Percentiles rank a stretch among this genome's conserved stretches.
These are phyloP conservation scores for Suhomyces kilbournensis DNA, from an alignment of 805 yeast genomes.

Conservation along the genomic window DNA sequence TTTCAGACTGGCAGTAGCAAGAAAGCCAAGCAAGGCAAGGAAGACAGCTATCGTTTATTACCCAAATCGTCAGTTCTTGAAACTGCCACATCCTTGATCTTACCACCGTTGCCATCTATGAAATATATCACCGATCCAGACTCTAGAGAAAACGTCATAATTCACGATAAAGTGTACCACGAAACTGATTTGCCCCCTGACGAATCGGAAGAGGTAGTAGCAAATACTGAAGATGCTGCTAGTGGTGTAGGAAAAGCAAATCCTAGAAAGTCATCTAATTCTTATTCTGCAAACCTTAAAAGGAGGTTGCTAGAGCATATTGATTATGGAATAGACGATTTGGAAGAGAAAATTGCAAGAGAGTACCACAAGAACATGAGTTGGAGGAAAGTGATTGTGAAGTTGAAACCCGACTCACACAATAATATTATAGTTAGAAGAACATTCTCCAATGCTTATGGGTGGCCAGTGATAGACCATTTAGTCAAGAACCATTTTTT, in stretches of 20 bases:
- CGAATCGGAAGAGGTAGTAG: not conserved
- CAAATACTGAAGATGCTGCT: not conserved
- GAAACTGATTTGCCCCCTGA: slow-evolving; percentile 59
- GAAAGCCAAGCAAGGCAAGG: slow-evolving; percentile 8
- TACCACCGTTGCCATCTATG: slow-evolving; percentile 77
- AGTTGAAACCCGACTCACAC: slow-evolving; percentile 89
- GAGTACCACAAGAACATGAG: slow-evolving; percentile 79
- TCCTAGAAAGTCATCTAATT: not conserved
- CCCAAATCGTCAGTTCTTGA: slow-evolving; percentile 77
- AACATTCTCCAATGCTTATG: slow-evolving; percentile 87
- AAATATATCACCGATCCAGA: slow-evolving; percentile 67
- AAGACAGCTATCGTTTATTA: slow-evolving; percentile 22
- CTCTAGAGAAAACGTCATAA: slow-evolving; percentile 59
- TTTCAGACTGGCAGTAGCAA: slow-evolving; percentile 14
- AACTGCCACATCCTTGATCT: slow-evolving; percentile 71
- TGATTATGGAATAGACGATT: slow-evolving; percentile 39
- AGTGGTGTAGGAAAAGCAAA: not conserved
- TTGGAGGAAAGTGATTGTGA: slow-evolving; percentile 91
- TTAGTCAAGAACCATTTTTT: slow-evolving; percentile 65
- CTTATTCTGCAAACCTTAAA: slow-evolving; percentile 11
- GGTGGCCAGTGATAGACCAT: slow-evolving; percentile 91
- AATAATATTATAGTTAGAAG: slow-evolving; percentile 89
- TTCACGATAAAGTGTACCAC: slow-evolving; percentile 77
- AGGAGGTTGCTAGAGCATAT: slow-evolving; percentile 22
- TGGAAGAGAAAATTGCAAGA: slow-evolving; percentile 82